Percentiles rank a stretch among this genome's conserved stretches.
phyloP scores from a whole-genome alignment of 176 grass and related monocot genomes.

The Aegilops tauschii region DNA sequence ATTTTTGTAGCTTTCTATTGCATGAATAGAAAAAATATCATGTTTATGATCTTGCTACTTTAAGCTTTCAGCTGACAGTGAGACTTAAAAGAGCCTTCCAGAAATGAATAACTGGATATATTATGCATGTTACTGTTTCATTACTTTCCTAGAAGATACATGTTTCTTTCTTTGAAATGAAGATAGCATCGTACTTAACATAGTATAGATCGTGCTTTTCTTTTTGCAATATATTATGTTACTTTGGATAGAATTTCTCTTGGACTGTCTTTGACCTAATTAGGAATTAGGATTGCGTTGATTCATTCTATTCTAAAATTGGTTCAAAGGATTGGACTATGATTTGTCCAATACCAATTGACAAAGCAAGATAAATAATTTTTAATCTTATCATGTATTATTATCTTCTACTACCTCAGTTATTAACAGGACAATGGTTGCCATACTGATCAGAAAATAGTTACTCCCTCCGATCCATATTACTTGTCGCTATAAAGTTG shows the following conservation, averaged over 20 bases:
- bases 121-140: background rate
- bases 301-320: background rate
- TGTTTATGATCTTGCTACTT: conserved; percentile 2
- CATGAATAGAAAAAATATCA: background rate
- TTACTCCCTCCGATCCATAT: background rate
- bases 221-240: background rate
- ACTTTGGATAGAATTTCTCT: conserved; percentile 1
- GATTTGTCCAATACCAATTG: background rate
- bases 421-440: background rate
- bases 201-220: background rate
- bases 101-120: background rate
- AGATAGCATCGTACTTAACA: background rate
- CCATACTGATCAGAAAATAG: background rate
- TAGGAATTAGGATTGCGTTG: background rate
- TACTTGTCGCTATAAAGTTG: too few relatives aligned
- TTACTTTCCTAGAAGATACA: background rate
- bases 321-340: background rate
- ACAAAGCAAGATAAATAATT: background rate
- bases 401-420: background rate
- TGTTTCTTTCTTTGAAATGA: background rate
- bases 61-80: background rate
- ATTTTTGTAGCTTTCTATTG: background rate
- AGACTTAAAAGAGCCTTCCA: conserved; percentile 12
- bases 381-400: background rate
- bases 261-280: background rate